phyloP scores from a whole-genome alignment of 2,329 filamentous ascomycete species.

The Calonectria ilicicola region DNA sequence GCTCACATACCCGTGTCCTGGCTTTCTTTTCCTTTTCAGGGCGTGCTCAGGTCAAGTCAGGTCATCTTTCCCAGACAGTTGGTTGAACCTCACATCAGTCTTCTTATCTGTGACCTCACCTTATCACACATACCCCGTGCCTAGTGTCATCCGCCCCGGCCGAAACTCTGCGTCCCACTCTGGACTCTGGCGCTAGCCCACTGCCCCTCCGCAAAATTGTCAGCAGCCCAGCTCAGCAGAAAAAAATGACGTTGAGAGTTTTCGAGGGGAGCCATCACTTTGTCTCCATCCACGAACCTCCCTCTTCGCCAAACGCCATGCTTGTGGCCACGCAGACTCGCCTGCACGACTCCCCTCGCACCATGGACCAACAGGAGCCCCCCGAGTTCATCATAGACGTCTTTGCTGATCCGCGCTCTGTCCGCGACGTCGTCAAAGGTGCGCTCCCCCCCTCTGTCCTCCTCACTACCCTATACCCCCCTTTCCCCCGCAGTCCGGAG shows the following conservation, averaged over 20 bases:
- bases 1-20: not conserved
- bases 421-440: constrained; percentile 96
- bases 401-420: constrained; percentile 89
- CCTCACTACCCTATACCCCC: constrained; percentile 36
- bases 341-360: constrained; percentile 30
- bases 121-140: not conserved
- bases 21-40: no score
- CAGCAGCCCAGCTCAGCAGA: constrained; percentile 7
- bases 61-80: not conserved
- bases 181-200: not conserved
- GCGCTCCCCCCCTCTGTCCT: constrained; percentile 40
- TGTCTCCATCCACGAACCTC: not conserved
- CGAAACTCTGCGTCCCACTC: not conserved
- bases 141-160: not conserved
- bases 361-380: constrained; percentile 67
- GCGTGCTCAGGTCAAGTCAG: not conserved
- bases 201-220: constrained; percentile 19
- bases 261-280: not conserved
- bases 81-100: not conserved
- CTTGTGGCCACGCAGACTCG: constrained; percentile 37
- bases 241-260: constrained; percentile 26
- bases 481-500: constrained; percentile 26
- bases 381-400: constrained; percentile 95
- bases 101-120: not conserved
- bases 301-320: constrained; percentile 28